These are phyloP conservation scores for Akebia trifoliata DNA, from an alignment of 164 flowering plant genomes.

Conservation along the genomic window DNA sequence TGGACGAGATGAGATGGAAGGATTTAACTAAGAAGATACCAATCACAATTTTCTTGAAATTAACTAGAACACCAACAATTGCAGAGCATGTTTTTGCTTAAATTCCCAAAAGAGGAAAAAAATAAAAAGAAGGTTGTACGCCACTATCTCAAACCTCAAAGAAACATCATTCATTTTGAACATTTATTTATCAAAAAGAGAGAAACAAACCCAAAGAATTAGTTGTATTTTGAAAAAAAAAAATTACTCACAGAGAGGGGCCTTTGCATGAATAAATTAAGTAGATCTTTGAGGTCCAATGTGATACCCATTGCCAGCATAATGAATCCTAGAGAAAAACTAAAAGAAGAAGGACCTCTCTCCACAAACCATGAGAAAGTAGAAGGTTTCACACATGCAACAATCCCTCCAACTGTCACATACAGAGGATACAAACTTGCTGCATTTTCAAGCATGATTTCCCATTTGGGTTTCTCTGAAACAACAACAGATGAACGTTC, in stretches of 20 bases:
- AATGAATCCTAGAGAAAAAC: slow-evolving; percentile 60
- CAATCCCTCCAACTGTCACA: slow-evolving; percentile 58
- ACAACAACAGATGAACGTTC: slow-evolving; percentile 10
- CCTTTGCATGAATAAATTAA: slow-evolving; percentile 46
- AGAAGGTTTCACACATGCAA: slow-evolving; percentile 69
- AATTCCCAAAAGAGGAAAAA: too few relatives aligned
- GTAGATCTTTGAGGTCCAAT: slow-evolving; percentile 55
- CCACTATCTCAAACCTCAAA: too few relatives aligned
- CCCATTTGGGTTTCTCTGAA: slow-evolving; percentile 45
- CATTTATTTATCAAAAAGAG: not conserved
- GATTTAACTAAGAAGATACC: too few relatives aligned
- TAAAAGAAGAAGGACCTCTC: slow-evolving; percentile 58
- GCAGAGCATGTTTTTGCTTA: too few relatives aligned
- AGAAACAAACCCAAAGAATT: not conserved
- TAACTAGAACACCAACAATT: too few relatives aligned
- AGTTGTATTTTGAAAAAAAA: not conserved
- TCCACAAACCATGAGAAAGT: slow-evolving; percentile 71
- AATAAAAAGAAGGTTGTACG: too few relatives aligned
- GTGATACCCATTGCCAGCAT: slow-evolving; percentile 85
- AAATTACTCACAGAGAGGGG: slow-evolving; percentile 59
- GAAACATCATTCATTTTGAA: not conserved
- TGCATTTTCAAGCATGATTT: slow-evolving; percentile 34
- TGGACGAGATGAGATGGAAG: too few relatives aligned
- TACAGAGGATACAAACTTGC: slow-evolving; percentile 78
- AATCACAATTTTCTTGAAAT: too few relatives aligned